Evolutionary conservation across 2,329 filamentous ascomycete species (phyloP).

Genomic region (Claviceps pazoutovae): DNA sequence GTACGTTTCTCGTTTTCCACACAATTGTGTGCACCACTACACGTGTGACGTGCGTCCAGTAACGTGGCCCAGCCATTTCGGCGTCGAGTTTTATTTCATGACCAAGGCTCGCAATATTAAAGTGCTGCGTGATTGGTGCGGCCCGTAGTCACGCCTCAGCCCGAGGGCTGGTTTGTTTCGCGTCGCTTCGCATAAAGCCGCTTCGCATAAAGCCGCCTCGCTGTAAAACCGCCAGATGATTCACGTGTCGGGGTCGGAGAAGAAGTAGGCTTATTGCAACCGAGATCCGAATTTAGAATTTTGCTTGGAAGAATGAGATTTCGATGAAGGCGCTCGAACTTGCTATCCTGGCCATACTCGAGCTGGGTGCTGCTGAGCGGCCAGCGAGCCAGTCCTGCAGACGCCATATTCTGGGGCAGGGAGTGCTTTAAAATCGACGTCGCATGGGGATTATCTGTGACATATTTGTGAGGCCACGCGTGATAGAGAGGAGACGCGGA

Average conservation of each 20-base stretch:
- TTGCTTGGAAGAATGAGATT: constrained; percentile 13
- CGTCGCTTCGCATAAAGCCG: too few species aligned
- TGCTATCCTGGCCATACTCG: constrained; percentile 1
- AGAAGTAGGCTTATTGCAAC: background rate
- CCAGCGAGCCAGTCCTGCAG: constrained; percentile 31
- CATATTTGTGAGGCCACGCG: constrained; percentile 25
- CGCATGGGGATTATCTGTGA: constrained; percentile 20
- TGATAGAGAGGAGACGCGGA: constrained; percentile 23
- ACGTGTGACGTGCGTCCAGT: too few species aligned
- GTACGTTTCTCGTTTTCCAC: background rate
- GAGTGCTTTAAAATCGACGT: constrained; percentile 23
- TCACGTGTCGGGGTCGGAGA: background rate
- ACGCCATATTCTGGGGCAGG: constrained; percentile 24
- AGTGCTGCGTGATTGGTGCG: too few species aligned
- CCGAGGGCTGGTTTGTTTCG: too few species aligned
- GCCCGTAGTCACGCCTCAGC: too few species aligned
- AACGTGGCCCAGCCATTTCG: too few species aligned
- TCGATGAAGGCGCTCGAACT: constrained; percentile 9
- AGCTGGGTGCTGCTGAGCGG: constrained; percentile 9
- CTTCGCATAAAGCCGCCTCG: too few species aligned
- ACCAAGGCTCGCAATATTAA: too few species aligned
- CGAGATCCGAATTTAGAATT: constrained; percentile 6
- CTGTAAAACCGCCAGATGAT: background rate
- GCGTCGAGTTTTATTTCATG: too few species aligned
- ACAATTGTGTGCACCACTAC: too few species aligned